These are phyloP conservation scores for Tetrahymena elliotti DNA, from an alignment of 73 alveolate species.

Conservation along the genomic window DNA sequence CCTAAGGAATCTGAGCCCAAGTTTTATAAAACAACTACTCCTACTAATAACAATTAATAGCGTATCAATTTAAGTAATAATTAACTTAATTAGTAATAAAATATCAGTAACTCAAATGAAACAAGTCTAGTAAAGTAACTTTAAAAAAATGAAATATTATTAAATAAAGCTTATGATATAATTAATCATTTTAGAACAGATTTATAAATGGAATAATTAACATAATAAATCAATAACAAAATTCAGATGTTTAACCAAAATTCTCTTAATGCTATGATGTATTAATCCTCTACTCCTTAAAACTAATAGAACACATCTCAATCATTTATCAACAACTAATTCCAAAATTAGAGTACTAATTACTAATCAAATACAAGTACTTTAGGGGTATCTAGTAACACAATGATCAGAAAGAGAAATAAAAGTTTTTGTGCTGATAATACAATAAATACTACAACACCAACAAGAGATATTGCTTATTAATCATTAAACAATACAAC, in stretches of 20 bases:
- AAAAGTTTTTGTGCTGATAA: neutral
- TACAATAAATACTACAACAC: neutral
- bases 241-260: neutral
- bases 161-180: neutral
- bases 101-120: neutral
- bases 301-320: neutral
- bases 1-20: neutral
- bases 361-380: neutral
- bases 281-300: neutral
- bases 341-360: neutral
- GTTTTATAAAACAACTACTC: neutral
- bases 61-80: neutral
- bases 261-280: neutral
- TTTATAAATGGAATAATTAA: neutral
- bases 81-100: neutral
- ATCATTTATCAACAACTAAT: neutral
- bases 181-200: neutral
- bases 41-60: neutral
- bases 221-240: neutral
- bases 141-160: neutral
- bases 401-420: neutral
- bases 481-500: neutral
- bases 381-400: neutral
- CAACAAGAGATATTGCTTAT: neutral
- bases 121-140: neutral